Evolutionary conservation across 2,329 filamentous ascomycete genomes (phyloP).

Genomic region (Moelleriella libera): DNA sequence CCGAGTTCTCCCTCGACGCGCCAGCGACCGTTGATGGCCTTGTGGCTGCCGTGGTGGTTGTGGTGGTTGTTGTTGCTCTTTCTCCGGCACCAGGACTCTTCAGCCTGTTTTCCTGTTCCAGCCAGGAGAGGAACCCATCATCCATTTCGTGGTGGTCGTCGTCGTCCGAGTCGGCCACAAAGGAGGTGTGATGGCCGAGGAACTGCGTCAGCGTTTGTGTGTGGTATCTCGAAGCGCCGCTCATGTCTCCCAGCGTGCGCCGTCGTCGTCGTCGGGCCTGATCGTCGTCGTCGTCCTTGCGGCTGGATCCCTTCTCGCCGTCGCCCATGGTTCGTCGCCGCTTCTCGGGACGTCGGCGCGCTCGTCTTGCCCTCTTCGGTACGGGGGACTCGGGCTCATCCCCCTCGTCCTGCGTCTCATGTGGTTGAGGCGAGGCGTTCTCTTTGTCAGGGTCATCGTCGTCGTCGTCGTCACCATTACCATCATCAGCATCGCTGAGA

Average conservation of each 20-base stretch:
- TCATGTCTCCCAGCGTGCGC: slow-evolving; percentile 17
- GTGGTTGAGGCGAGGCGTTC: background rate
- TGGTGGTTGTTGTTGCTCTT: background rate
- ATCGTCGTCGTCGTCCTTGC: background rate
- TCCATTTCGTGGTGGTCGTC: slow-evolving; percentile 9
- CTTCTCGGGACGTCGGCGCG: slow-evolving; percentile 5
- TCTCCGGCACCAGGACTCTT: too few species aligned
- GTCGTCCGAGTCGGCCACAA: slow-evolving; percentile 25
- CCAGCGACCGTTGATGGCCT: slow-evolving; percentile 6
- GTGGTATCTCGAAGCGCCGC: slow-evolving; percentile 18
- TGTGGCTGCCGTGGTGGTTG: slow-evolving; percentile 12
- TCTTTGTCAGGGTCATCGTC: background rate
- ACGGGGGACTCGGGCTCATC: background rate
- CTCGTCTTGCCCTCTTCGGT: background rate
- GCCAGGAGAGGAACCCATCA: slow-evolving; percentile 19
- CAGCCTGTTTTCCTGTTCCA: slow-evolving; percentile 5
- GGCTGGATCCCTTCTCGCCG: slow-evolving; percentile 5
- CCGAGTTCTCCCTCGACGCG: slow-evolving; percentile 14
- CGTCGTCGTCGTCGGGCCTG: slow-evolving; percentile 5
- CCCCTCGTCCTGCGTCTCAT: background rate
- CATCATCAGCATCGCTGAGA: slow-evolving; percentile 13
- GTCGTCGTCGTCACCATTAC: slow-evolving; percentile 6
- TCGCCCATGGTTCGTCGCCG: slow-evolving; percentile 15
- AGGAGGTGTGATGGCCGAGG: slow-evolving; percentile 12
- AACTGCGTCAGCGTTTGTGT: slow-evolving; percentile 29